Conservation (phyloP, 306 rosid genomes). For the Glycine latifolia region DNA sequence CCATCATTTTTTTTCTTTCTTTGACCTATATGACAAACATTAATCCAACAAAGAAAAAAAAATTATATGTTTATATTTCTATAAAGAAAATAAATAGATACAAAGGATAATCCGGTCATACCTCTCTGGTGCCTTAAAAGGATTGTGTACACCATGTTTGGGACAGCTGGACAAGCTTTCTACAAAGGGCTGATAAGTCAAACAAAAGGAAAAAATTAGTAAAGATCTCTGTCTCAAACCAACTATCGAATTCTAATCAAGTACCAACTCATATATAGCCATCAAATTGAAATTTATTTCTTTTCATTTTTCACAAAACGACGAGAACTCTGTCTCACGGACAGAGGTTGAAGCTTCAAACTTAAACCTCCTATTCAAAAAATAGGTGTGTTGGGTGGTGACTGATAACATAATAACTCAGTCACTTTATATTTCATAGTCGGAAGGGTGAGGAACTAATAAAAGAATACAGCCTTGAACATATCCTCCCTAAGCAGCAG, state of each 20-base stretch:
- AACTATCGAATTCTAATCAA: constrained; percentile 32
- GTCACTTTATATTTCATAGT: constrained; percentile 37
- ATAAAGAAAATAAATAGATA: background rate
- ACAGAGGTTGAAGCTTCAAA: constrained; percentile 25
- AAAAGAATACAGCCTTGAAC: constrained; percentile 23
- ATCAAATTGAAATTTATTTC: constrained; percentile 19
- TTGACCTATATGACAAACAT: background rate
- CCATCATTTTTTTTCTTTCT: too few species aligned
- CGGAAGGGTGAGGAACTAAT: constrained; percentile 6
- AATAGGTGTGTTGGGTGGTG: background rate
- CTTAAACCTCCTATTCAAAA: constrained; percentile 23
- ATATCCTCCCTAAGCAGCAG: constrained; percentile 6
- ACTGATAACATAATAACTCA: constrained; percentile 28
- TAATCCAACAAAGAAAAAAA: background rate
- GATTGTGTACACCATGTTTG: constrained; percentile 95
- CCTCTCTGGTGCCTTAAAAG: constrained; percentile 98
- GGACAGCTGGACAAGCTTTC: constrained; percentile 91
- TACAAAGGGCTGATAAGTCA: constrained; percentile 75
- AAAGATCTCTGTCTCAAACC: constrained; percentile 8
- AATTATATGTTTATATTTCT: background rate
- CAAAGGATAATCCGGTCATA: constrained; percentile 47
- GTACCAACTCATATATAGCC: constrained; percentile 30
- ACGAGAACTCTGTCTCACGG: constrained; percentile 23
- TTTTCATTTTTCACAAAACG: constrained; percentile 28
- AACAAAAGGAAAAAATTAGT: constrained; percentile 40